Evolutionary conservation across 2,329 filamentous ascomycete species (phyloP), one percentile per base, ranked within the genome.

Genomic region (Colletotrichum lentis): DNA sequence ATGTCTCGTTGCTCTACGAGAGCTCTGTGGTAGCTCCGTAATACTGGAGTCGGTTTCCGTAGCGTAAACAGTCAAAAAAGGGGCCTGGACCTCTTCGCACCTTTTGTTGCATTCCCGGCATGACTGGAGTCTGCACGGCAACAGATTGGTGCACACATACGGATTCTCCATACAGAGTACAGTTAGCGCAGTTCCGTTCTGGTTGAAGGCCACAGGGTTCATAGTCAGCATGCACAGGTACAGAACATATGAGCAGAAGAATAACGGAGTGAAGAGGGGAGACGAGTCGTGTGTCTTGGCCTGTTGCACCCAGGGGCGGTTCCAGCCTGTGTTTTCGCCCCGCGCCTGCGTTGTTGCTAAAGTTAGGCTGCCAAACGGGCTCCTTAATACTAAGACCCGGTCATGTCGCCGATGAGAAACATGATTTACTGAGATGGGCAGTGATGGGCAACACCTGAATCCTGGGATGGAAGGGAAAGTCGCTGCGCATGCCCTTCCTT

Each of bases 261-360:
- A 52, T 52, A 27, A 20, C 31, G 27, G 27, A 16, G 59, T n/a
- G 27, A 18, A 37, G 22, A 22, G 54, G 20, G 43, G 58, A 43
- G 37, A 20, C n/a, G 27, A 37, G 27, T 37, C 24, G 37, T 39
- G 52, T 27, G 41, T 54, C 2, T 35, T 54, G 18, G 31, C 18
- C n/a, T 31, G 10, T 20, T 46, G 11, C 54, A 44, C 41, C 27
- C 27, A 27, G 27, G 27, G 27, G 27, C 27, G 8, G 49, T 64
- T 60, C 65, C 59, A 61, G 65, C 53, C 49, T 50, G 55, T 20
- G 44, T 50, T 55, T 52, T 53, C 43, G 62, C 20, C 27, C 49
- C 62, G 27, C 64, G 64, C 55, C 50, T 22, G 49, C 56, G 49
- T n/a, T 68, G 62, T 65, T 68, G 55, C 65, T 68, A 68, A 68